Conservation (phyloP, 2,329 filamentous ascomycete genomes). For the Aspergillus neoniger region DNA sequence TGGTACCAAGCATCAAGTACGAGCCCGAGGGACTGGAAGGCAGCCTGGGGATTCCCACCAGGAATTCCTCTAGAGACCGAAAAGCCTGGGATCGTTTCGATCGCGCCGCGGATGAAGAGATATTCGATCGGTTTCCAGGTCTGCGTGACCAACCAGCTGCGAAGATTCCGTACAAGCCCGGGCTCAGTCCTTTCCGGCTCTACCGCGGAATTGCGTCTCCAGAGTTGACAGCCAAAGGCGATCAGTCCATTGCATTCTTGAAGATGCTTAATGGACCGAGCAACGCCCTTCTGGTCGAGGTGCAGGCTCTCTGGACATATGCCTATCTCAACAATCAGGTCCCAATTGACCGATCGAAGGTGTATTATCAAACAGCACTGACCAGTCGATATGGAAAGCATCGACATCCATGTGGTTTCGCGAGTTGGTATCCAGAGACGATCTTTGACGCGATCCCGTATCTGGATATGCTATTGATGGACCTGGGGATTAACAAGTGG, state of each 20-base stretch:
- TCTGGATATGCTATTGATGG: conserved; percentile 6
- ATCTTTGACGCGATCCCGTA: conserved; percentile 7
- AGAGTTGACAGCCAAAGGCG: not conserved
- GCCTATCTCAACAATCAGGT: conserved; percentile 7
- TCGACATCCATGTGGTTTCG: conserved; percentile 7
- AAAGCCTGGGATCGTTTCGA: conserved; percentile 1
- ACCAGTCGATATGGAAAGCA: conserved; percentile 5
- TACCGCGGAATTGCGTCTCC: conserved; percentile 8
- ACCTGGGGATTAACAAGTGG: not conserved
- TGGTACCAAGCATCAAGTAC: not conserved
- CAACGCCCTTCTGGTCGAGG: not conserved
- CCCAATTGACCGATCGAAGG: not conserved
- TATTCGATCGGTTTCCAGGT: conserved; percentile 7
- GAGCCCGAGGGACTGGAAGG: not conserved
- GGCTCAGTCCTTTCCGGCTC: conserved; percentile 2
- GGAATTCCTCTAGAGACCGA: not conserved
- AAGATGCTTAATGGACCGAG: conserved; percentile 4
- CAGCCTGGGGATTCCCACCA: conserved; percentile 2
- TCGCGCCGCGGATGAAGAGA: conserved; percentile 1
- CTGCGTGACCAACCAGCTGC: not conserved
- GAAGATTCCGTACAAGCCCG: not conserved
- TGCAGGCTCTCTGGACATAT: conserved; percentile 5
- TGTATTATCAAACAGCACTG: conserved; percentile 2
- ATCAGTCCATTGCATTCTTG: conserved; percentile 4
- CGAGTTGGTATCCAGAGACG: conserved; percentile 7